Conservation (phyloP, 78 protist species). For the Pelomyxa schiedti region DNA sequence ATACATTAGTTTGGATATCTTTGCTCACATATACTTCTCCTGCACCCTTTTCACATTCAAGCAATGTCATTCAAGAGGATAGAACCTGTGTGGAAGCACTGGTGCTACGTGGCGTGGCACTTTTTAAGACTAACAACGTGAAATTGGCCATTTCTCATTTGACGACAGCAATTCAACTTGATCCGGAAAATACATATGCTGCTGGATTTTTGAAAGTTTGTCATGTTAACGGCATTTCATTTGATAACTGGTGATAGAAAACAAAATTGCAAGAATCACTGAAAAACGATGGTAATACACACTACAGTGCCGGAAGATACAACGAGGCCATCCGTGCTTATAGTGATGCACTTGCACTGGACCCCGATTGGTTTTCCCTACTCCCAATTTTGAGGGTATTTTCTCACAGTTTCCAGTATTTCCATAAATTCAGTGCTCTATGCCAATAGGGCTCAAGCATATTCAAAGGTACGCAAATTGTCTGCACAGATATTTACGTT, state of each 20-base stretch:
- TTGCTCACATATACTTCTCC: too few relatives aligned
- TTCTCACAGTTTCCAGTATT: neutral
- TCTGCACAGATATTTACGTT: neutral
- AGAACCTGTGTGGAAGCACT: neutral
- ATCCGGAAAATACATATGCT: slow-evolving; percentile 32
- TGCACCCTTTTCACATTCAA: too few relatives aligned
- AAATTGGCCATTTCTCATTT: slow-evolving; percentile 12
- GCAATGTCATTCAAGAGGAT: neutral
- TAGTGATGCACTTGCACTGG: slow-evolving; percentile 47
- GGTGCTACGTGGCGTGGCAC: slow-evolving; percentile 27
- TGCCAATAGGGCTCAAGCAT: neutral
- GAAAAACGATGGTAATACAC: slow-evolving; percentile 48
- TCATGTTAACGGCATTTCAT: neutral
- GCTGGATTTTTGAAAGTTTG: slow-evolving; percentile 12
- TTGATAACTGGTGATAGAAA: too few relatives aligned
- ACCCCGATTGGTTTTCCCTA: slow-evolving; percentile 36
- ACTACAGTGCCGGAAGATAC: slow-evolving; percentile 29
- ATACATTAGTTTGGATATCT: too few relatives aligned
- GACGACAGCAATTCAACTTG: slow-evolving; percentile 14
- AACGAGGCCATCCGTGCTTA: slow-evolving; percentile 31
- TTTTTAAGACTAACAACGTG: slow-evolving; percentile 20
- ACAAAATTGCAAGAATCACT: slow-evolving; percentile 9
- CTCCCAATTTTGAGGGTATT: slow-evolving; percentile 18
- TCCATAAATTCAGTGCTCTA: neutral
- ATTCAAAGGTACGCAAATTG: neutral